Evolutionary conservation across 257 asterid genomes (phyloP).

Genomic region (Cruciata laevipes): DNA sequence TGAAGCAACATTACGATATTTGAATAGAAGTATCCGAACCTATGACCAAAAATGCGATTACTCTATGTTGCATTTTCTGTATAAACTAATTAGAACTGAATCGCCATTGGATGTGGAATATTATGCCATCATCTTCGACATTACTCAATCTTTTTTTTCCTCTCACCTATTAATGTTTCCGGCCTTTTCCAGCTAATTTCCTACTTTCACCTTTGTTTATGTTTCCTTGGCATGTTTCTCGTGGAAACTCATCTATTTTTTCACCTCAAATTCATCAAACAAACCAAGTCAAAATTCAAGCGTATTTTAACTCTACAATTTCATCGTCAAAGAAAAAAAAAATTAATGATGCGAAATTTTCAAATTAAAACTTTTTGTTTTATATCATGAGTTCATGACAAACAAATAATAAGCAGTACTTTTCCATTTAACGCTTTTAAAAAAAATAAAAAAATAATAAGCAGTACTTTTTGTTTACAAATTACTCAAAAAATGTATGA

Average conservation of each 20-base stretch:
- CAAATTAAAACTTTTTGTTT: not conserved
- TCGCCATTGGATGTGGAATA: not conserved
- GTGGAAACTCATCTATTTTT: not conserved
- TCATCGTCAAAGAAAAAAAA: not conserved
- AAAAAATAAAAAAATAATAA: too few species aligned
- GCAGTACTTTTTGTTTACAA: too few species aligned
- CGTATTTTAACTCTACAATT: not conserved
- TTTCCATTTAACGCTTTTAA: too few species aligned
- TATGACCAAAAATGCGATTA: not conserved
- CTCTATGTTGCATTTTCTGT: too few species aligned
- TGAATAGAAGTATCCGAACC: too few species aligned
- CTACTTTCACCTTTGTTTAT: not conserved
- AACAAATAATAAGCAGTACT: too few species aligned
- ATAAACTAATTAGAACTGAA: not conserved
- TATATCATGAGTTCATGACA: not conserved
- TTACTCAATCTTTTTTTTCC: not conserved
- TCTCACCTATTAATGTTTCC: not conserved
- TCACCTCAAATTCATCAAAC: not conserved
- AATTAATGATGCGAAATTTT: too few species aligned
- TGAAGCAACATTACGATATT: too few species aligned
- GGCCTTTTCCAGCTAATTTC: not conserved
- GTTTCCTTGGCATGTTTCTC: not conserved
- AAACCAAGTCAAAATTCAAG: not conserved
- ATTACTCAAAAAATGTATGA: too few species aligned
- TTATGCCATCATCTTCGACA: not conserved